Conservation (phyloP, 1,139 yeast genomes). For the Pichia sp. region DNA sequence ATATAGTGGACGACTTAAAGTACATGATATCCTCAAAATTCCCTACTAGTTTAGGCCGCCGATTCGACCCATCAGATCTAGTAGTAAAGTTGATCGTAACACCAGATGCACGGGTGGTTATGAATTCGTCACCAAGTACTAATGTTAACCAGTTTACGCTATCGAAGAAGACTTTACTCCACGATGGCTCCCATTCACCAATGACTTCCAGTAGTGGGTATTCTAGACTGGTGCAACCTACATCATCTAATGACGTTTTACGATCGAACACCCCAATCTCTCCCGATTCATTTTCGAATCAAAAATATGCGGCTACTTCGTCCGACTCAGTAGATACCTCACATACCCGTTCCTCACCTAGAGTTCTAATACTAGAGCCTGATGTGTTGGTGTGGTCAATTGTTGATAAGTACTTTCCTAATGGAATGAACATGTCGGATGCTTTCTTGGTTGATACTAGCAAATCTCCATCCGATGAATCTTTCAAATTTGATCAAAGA, state of each 20-base stretch:
- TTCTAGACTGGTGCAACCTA: conserved; percentile 10
- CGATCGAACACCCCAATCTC: conserved; percentile 16
- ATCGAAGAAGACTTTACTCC: background rate
- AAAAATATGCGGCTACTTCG: conserved; percentile 5
- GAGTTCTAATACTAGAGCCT: conserved; percentile 46
- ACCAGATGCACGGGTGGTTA: background rate
- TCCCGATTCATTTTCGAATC: conserved; percentile 12
- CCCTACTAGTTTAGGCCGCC: conserved; percentile 62
- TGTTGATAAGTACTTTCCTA: conserved; percentile 57
- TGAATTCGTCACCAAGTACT: background rate
- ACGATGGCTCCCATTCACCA: conserved; percentile 10
- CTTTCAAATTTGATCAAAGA: conserved; percentile 3
- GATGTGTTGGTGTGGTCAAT: conserved; percentile 60
- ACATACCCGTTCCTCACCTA: background rate
- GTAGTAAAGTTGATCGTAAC: conserved; percentile 38
- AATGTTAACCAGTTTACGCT: background rate
- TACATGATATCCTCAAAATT: conserved; percentile 54
- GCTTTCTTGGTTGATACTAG: conserved; percentile 52
- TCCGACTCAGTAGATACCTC: conserved; percentile 15
- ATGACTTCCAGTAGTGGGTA: background rate
- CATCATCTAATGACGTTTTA: conserved; percentile 11
- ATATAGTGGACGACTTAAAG: conserved; percentile 73
- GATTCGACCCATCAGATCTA: conserved; percentile 68
- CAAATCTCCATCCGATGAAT: conserved; percentile 5
- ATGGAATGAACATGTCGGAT: conserved; percentile 65